Percentiles rank a stretch among this genome's conserved stretches.
These are phyloP conservation scores for Penicillium janthinellum DNA, from an alignment of 2,329 filamentous ascomycete species.

Conservation along the genomic window DNA sequence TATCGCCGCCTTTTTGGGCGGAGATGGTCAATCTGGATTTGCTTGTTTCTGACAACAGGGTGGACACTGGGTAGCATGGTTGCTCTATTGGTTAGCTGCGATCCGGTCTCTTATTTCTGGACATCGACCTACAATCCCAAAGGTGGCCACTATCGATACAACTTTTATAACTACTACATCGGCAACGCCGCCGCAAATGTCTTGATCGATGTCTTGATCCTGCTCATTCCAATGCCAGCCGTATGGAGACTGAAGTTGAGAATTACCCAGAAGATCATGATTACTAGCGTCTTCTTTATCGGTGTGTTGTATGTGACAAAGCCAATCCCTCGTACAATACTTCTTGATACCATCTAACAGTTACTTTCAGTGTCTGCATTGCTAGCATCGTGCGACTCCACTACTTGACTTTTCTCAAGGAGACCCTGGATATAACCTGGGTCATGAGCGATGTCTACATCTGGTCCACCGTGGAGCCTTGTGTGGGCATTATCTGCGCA, in stretches of 20 bases:
- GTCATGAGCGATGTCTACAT: constrained; percentile 18
- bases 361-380: constrained; percentile 15
- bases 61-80: constrained; percentile 16
- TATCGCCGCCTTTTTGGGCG: constrained; percentile 26
- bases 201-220: constrained; percentile 17
- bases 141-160: constrained; percentile 11
- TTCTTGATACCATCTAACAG: not conserved
- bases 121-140: constrained; percentile 2
- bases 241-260: constrained; percentile 17
- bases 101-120: constrained; percentile 20
- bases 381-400: constrained; percentile 21
- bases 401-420: constrained; percentile 10
- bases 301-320: constrained; percentile 12
- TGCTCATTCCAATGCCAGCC: constrained; percentile 14
- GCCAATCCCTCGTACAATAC: too few species aligned
- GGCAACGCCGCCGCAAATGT: constrained; percentile 17
- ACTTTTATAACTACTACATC: constrained; percentile 18
- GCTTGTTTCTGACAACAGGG: constrained; percentile 12
- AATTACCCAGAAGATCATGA: constrained; percentile 14
- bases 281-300: constrained; percentile 15
- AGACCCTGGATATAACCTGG: constrained; percentile 16
- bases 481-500: constrained; percentile 22
- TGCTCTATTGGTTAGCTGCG: constrained; percentile 9
- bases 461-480: constrained; percentile 24
- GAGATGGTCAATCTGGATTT: constrained; percentile 14